These are phyloP conservation scores for Pseudonitzschia pungens DNA, from an alignment of 108 stramenopile species.

Conservation along the genomic window DNA sequence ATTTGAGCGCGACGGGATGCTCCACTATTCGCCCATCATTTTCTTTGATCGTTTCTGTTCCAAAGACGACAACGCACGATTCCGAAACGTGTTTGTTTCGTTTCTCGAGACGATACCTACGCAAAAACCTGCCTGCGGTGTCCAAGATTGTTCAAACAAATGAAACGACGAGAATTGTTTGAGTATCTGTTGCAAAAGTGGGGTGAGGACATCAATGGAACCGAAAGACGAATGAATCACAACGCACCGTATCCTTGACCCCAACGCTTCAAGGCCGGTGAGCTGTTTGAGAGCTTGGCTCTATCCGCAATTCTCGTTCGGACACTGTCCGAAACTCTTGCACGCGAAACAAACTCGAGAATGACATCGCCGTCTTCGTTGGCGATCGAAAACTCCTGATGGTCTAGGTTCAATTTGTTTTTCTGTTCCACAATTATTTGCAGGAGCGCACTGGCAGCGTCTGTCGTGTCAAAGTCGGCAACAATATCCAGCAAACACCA, in stretches of 20 bases:
- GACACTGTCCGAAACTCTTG: neutral
- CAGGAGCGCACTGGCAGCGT: constrained; percentile 14
- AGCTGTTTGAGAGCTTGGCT: constrained; percentile 43
- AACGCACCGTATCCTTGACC: constrained; percentile 63
- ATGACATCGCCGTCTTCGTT: constrained; percentile 8
- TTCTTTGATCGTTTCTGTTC: constrained; percentile 14
- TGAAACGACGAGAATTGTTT: neutral
- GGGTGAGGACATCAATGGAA: too few species aligned
- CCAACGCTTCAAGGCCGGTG: constrained; percentile 56
- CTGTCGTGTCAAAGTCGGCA: constrained; percentile 18
- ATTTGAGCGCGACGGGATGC: constrained; percentile 21
- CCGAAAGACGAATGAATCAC: constrained; percentile 42
- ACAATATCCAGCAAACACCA: constrained; percentile 25
- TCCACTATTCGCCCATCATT: constrained; percentile 8
- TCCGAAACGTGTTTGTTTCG: constrained; percentile 23
- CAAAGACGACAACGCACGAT: constrained; percentile 25
- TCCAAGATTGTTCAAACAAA: neutral
- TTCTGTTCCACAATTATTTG: constrained; percentile 18
- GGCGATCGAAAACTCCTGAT: neutral
- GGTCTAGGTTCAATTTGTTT: neutral
- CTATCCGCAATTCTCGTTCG: constrained; percentile 14
- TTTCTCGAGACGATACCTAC: constrained; percentile 17
- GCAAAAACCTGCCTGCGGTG: constrained; percentile 17
- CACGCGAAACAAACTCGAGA: neutral
- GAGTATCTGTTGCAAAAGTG: constrained; percentile 1